A percentile compares a stretch with the other conserved stretches of the same genome.
Conservation (phyloP, 2,329 filamentous ascomycete species). For the Colletotrichum sojae region DNA sequence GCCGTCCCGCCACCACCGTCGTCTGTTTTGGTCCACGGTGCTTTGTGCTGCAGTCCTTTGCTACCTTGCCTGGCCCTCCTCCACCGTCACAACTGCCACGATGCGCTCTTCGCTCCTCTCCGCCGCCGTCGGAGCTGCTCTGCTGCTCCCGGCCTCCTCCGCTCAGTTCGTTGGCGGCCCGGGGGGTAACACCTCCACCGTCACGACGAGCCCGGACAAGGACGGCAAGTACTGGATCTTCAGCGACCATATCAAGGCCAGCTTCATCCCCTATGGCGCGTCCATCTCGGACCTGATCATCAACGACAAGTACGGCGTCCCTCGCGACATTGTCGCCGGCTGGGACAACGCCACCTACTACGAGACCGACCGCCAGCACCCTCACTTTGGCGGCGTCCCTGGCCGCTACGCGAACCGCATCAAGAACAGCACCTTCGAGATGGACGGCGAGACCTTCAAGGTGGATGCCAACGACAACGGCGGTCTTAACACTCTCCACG, state of each 20-base stretch:
- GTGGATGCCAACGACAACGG: constrained; percentile 75
- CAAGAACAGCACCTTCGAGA: constrained; percentile 80
- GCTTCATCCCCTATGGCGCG: constrained; percentile 82
- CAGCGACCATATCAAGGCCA: constrained; percentile 75
- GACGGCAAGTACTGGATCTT: constrained; percentile 81
- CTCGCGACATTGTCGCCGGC: constrained; percentile 79
- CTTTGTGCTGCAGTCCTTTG: constrained; percentile 29
- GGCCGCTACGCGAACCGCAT: constrained; percentile 87
- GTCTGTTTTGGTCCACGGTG: constrained; percentile 27
- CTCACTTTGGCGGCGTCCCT: constrained; percentile 80
- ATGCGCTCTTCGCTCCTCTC: constrained; percentile 37
- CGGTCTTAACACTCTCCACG: constrained; percentile 77
- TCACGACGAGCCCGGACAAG: constrained; percentile 61
- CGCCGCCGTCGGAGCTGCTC: constrained; percentile 34
- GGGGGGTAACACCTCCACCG: constrained; percentile 42
- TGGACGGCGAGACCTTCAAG: constrained; percentile 74
- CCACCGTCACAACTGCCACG: constrained; percentile 18
- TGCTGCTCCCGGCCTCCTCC: constrained; percentile 49
- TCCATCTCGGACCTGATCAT: constrained; percentile 80
- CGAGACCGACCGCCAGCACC: constrained; percentile 73
- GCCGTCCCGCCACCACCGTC: constrained; percentile 23
- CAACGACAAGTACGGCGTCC: constrained; percentile 76
- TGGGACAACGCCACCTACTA: constrained; percentile 85
- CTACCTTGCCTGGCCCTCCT: constrained; percentile 28
- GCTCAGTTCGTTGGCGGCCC: constrained; percentile 45